Conservation (phyloP, 495 filamentous ascomycete species). For the Aspergillus cavernicola region DNA sequence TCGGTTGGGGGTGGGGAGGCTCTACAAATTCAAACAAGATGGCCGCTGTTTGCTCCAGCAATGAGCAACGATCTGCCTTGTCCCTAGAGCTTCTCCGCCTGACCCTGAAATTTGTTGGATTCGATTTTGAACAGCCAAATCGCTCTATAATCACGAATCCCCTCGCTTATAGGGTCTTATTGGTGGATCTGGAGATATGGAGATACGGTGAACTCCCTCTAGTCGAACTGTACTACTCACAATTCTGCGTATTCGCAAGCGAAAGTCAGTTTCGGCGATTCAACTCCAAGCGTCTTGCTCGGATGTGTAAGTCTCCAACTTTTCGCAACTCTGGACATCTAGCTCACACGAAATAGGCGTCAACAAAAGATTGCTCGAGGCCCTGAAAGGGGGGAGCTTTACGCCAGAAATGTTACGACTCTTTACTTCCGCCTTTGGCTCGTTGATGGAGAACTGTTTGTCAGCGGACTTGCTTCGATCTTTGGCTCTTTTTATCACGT, state of each 20-base stretch:
- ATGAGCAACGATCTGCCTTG: constrained; percentile 57
- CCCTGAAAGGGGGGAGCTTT: constrained; percentile 80
- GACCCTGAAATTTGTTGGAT: constrained; percentile 84
- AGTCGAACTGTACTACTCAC: constrained; percentile 84
- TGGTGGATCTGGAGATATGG: constrained; percentile 93
- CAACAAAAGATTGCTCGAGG: constrained; percentile 84
- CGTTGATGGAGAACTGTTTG: constrained; percentile 71
- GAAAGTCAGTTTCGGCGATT: constrained; percentile 88
- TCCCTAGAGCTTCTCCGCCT: constrained; percentile 67
- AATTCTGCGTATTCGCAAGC: constrained; percentile 79
- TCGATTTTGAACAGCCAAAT: constrained; percentile 67
- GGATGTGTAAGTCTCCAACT: constrained; percentile 72
- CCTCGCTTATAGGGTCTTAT: constrained; percentile 82
- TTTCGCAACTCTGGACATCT: background rate
- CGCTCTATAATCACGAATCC: constrained; percentile 94
- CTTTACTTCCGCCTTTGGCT: constrained; percentile 73
- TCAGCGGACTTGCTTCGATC: constrained; percentile 79
- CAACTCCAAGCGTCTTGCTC: constrained; percentile 75
- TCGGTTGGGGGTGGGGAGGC: constrained; percentile 44
- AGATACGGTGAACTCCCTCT: constrained; percentile 67
- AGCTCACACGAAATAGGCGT: constrained; percentile 55
- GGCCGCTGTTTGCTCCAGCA: constrained; percentile 25
- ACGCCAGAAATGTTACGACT: constrained; percentile 62
- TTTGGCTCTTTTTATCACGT: constrained; percentile 90
- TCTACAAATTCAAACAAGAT: constrained; percentile 31